Conservation (phyloP, 2,329 filamentous ascomycete genomes). For the Calonectria pseudoturangicola region DNA sequence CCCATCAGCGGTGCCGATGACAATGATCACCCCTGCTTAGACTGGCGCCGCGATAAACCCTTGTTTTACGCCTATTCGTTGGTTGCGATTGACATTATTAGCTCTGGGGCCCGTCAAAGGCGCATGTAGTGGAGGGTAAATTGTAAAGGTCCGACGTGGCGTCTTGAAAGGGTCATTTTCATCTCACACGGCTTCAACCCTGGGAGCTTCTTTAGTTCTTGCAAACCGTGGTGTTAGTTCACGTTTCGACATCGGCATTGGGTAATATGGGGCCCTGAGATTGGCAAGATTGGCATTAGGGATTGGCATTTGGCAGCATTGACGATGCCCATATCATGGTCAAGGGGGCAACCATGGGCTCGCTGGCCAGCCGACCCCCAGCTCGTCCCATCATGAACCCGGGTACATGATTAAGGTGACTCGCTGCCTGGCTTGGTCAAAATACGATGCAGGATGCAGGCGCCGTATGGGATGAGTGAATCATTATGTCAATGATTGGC, state of each 20-base stretch:
- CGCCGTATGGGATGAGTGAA: background rate
- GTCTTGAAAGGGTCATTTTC: slow-evolving; percentile 6
- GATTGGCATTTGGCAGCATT: slow-evolving; percentile 32
- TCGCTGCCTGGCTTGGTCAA: background rate
- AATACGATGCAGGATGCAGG: slow-evolving; percentile 4
- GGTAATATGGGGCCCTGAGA: slow-evolving; percentile 15
- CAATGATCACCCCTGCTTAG: slow-evolving; percentile 27
- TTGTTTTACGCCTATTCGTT: slow-evolving; percentile 17
- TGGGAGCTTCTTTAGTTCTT: background rate
- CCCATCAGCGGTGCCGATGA: slow-evolving; percentile 6
- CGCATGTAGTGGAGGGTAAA: slow-evolving; percentile 4
- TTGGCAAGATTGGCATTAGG: slow-evolving; percentile 21
- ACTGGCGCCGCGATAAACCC: slow-evolving; percentile 9
- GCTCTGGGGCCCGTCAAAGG: background rate
- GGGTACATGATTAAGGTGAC: slow-evolving; percentile 1
- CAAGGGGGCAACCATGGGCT: slow-evolving; percentile 24
- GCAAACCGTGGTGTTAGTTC: background rate
- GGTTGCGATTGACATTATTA: slow-evolving; percentile 20
- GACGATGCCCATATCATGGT: slow-evolving; percentile 5
- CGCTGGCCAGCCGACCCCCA: slow-evolving; percentile 12
- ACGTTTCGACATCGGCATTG: slow-evolving; percentile 19
- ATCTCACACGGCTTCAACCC: background rate
- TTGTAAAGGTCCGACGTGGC: background rate
- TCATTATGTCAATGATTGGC: slow-evolving; percentile 20
- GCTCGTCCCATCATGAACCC: background rate